A percentile compares a stretch with the other conserved stretches of the same genome.
Evolutionary conservation across 139 green algal species (phyloP).

Genomic region (Picochlorum sp.): DNA sequence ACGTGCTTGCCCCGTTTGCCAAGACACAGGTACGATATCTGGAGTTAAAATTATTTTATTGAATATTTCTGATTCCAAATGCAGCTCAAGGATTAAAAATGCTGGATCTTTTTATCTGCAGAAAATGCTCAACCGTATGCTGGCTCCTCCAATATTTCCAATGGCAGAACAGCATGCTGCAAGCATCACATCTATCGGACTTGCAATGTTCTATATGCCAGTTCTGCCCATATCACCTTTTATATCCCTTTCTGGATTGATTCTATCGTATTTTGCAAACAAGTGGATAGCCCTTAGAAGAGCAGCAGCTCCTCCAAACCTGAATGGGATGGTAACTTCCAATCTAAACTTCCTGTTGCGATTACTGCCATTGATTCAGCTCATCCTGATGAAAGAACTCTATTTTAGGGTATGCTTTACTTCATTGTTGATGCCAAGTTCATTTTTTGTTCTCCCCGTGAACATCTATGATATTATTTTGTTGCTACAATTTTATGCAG

Average conservation of each 20-base stretch:
- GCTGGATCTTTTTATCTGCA: no score
- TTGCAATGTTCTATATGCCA: conserved; percentile 37
- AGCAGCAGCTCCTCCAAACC: conserved; percentile 17
- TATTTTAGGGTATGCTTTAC: conserved; percentile 20
- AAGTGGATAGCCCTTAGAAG: conserved; percentile 28
- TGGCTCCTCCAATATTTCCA: conserved; percentile 29
- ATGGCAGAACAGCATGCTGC: conserved; percentile 35
- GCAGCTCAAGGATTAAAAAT: no score
- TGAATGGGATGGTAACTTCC: conserved; percentile 15
- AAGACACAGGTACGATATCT: conserved; percentile 10
- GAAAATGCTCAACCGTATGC: conserved; percentile 25
- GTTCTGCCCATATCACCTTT: conserved; percentile 34
- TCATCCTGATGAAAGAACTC: conserved; percentile 36
- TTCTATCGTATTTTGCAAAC: conserved; percentile 27
- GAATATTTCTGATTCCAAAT: no score
- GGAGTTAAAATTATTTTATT: background rate
- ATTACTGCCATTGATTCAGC: conserved; percentile 36
- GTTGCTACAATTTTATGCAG: conserved; percentile 2
- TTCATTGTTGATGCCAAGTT: background rate
- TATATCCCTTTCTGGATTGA: conserved; percentile 22
- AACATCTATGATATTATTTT: background rate
- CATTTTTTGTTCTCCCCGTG: background rate
- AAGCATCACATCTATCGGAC: conserved; percentile 27
- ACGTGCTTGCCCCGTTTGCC: conserved; percentile 15
- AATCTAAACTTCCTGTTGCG: conserved; percentile 21